Base-by-base conservation (phyloP, 2,329 filamentous ascomycete genomes). In the Arthrobotrys iridis region DNA sequence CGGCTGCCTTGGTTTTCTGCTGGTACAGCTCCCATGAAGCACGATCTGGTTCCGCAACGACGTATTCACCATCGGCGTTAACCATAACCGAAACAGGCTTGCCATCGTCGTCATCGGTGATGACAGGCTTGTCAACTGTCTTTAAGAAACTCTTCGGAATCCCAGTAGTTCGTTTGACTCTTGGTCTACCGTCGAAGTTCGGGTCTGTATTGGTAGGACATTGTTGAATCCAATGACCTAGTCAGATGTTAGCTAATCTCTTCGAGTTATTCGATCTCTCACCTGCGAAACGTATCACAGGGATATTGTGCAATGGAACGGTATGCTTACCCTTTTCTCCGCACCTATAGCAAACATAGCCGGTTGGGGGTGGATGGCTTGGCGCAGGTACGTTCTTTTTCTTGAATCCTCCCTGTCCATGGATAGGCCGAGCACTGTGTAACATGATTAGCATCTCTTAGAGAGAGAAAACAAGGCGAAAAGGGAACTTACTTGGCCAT, bases 161-260 rank as follows among this genome's bases (percentile, higher is more conserved):
- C 78, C 95, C 95, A 43, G 95, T 99, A 3, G 95, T 98, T 76
- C 94, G 90, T 85, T 97, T 98, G 78, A 98, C 92, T 75, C 94
- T 90, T 57, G 93, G 93, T 63, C 93, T 91, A 78, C 93, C 93
- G 83, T 99, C 95, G 82, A 93, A 98, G 76, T 93, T 93, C 2
- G 95, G 94, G 78, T 99, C 93, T 82, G 97, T 93, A 82, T 99
- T 99, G n/a, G 94, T 99, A 4, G 95, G 95, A 81, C 95, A 99
- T 60, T 92, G 88, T 83, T 98, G 94, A 77, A 99, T 99, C 94
- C 94, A 99, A 82, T 99, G 95, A n/a, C 93, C 85, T 87, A 77
- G 6, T 68, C 35, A 66, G 13, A 63, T 67, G 77, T 83, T 79
- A 83, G 80, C 68, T 60, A 46, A 35, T 43, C 35, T 35, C 28